These are phyloP conservation scores for Dovyalis caffra DNA, from an alignment of 345 rosid genomes.

Conservation along the genomic window DNA sequence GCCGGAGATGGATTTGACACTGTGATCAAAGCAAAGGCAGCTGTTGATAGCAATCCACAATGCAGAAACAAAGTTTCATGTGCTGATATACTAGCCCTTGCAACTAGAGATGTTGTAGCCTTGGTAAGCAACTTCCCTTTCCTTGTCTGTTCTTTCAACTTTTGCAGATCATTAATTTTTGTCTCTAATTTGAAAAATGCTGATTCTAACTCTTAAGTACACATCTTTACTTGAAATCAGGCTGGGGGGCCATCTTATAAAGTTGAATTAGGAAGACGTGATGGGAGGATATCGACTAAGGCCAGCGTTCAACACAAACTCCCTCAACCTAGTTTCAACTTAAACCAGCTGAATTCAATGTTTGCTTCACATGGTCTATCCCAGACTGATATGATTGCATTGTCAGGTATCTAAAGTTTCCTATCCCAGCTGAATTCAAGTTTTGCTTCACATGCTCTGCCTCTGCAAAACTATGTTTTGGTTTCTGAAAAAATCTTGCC, in stretches of 20 bases:
- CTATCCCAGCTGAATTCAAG: no score
- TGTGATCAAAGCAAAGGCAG: slow-evolving; percentile 77
- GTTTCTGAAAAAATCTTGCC: no score
- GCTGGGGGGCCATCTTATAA: slow-evolving; percentile 74
- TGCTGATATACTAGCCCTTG: slow-evolving; percentile 88
- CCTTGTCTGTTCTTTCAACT: no score
- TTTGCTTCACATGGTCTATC: slow-evolving; percentile 54
- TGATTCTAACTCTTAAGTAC: no score
- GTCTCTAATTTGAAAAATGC: no score
- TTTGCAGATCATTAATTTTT: no score
- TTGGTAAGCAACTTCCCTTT: slow-evolving; percentile 35
- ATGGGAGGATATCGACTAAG: slow-evolving; percentile 65
- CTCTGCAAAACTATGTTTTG: no score
- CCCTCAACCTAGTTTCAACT: slow-evolving; percentile 56
- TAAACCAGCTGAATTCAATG: slow-evolving; percentile 66
- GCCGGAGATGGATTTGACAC: slow-evolving; percentile 90
- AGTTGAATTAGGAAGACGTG: slow-evolving; percentile 81
- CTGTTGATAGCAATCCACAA: slow-evolving; percentile 60
- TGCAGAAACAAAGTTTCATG: slow-evolving; percentile 92
- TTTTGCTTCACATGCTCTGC: no score
- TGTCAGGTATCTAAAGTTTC: slow-evolving; percentile 52
- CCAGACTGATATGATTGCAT: slow-evolving; percentile 83
- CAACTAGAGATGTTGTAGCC: slow-evolving; percentile 71
- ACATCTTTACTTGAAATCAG: slow-evolving; percentile 25
- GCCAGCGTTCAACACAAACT: slow-evolving; percentile 59